Evolutionary conservation across 306 rosid genomes (phyloP).

Genomic region (Quercus rubra): DNA sequence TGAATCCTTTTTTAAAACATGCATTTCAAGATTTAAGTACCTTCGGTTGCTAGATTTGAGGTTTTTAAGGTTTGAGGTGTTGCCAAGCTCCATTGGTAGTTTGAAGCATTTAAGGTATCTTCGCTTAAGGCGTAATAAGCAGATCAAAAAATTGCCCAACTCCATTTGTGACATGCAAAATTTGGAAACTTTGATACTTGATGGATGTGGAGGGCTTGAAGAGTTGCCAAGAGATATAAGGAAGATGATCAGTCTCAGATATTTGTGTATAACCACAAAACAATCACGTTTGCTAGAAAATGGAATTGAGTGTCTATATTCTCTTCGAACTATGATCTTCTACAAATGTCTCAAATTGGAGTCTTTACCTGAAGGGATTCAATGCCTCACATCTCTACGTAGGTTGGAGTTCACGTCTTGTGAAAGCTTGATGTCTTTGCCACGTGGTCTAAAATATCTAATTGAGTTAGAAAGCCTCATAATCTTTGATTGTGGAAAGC

Average conservation of each 20-base stretch:
- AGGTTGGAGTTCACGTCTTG: too few species aligned
- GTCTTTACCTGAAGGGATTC: too few species aligned
- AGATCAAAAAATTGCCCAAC: too few species aligned
- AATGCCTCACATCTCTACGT: too few species aligned
- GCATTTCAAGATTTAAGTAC: slow-evolving; percentile 5
- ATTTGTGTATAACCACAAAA: background rate
- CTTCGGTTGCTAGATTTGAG: background rate
- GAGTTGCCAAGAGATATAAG: background rate
- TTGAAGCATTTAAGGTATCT: background rate
- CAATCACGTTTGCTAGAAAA: background rate
- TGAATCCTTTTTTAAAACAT: background rate
- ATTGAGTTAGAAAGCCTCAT: too few species aligned
- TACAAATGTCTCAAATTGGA: too few species aligned
- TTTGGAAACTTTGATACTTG: background rate
- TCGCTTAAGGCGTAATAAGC: background rate
- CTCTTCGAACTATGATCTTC: background rate
- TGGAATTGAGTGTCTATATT: background rate
- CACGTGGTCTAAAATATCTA: too few species aligned
- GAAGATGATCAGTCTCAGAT: background rate
- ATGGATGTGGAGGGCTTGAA: background rate
- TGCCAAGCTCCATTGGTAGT: background rate
- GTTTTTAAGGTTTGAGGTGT: background rate
- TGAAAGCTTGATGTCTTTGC: too few species aligned
- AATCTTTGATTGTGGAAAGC: too few species aligned
- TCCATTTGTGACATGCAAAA: background rate